Percentiles rank a stretch among this genome's conserved stretches.
These are phyloP conservation scores for Silene conica DNA, from an alignment of 148 eudicot genomes.

Conservation along the genomic window DNA sequence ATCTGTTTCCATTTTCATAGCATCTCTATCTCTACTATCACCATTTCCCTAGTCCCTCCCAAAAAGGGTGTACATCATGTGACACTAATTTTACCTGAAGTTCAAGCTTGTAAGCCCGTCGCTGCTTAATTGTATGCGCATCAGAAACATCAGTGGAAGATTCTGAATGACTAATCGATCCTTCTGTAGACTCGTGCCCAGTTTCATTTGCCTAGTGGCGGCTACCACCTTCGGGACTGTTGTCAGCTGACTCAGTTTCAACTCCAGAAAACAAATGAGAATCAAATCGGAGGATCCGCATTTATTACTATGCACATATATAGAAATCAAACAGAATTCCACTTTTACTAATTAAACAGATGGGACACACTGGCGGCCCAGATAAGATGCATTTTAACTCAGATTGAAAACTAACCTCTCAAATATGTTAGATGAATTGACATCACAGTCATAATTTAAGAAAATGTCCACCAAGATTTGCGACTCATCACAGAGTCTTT, in stretches of 20 bases:
- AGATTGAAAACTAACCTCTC: slow-evolving; percentile 59
- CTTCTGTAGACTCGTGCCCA: slow-evolving; percentile 64
- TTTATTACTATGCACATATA: background rate
- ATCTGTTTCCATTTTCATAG: background rate
- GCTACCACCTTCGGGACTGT: slow-evolving; percentile 53
- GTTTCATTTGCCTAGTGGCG: slow-evolving; percentile 56
- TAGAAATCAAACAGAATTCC: background rate
- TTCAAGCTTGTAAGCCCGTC: slow-evolving; percentile 98
- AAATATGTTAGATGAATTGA: slow-evolving; percentile 95
- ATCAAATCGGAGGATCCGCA: background rate
- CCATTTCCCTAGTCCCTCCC: background rate
- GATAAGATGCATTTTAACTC: background rate
- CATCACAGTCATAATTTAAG: slow-evolving; percentile 97
- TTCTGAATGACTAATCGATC: slow-evolving; percentile 76
- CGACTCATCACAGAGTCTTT: slow-evolving; percentile 85
- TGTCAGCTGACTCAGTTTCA: slow-evolving; percentile 32
- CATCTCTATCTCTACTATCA: background rate
- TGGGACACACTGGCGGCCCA: slow-evolving; percentile 67
- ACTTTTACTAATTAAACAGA: slow-evolving; percentile 31
- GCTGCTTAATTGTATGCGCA: slow-evolving; percentile 84
- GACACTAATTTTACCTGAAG: slow-evolving; percentile 64
- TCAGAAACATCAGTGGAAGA: slow-evolving; percentile 81
- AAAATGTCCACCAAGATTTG: slow-evolving; percentile 98
- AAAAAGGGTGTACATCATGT: background rate
- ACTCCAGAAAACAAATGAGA: background rate